Base-by-base conservation (phyloP, 169 alveolate species). In the Cryptosporidium baileyi region DNA sequence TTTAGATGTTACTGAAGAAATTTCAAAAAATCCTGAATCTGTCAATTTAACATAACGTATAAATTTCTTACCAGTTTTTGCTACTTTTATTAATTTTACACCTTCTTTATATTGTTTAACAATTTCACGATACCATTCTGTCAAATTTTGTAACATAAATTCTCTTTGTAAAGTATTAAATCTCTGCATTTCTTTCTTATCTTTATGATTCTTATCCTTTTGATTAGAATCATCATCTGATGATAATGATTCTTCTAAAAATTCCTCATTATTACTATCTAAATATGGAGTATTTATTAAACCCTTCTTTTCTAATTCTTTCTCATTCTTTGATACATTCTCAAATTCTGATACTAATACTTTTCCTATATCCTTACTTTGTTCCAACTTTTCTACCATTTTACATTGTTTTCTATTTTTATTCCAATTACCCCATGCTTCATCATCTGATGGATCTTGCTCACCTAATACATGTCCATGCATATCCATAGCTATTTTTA, bases 361-460 rank as follows among this genome's bases (percentile, higher is more conserved):
- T 34, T 22, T 45, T 5, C 85, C 67, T 32, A 74, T 74, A 41
- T 74, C 85, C 30, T 51, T 57, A n/a, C 74, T 54, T 32, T 74
- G 85, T n/a, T 74, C 85, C 9, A 74, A 30, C 15, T 74, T 74
- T 36, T 43, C 85, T 2, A 74, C 85, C 65, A 57, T 54, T 22
- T 74, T 51, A 51, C 85, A 74, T 28, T 54, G 45, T 28, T 74
- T 74, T 30, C 49, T 74, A 17, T 28, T 57, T 36, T 60, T 47
- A 36, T 74, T 74, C 85, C 85, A 74, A 36, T 74, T 74, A 41
- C 85, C 92, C 92, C 92, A 89, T 32, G 60, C 92, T 36, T 89
- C 92, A 47, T 89, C 92, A 22, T 89, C 92, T 3, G 92, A 89
- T 9, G 89, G 91, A 41, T 82, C 92, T 17, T 88, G 81, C 28